phyloP scores from a whole-genome alignment of 106 monocot species.

The Dendrobium chrysotoxum region DNA sequence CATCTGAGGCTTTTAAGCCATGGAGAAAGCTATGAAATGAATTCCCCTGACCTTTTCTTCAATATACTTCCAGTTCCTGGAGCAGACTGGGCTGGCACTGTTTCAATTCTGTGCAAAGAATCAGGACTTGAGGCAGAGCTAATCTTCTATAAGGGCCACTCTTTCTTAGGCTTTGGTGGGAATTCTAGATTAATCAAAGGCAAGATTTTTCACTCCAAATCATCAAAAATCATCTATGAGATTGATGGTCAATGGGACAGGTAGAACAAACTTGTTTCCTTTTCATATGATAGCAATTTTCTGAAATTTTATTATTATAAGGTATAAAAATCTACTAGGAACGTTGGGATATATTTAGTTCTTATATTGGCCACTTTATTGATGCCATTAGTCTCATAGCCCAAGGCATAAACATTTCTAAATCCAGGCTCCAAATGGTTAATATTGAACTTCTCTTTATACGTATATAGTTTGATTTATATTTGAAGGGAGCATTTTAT shows the following conservation, averaged over 20 bases:
- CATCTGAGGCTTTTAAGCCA: slow-evolving; percentile 41
- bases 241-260: slow-evolving; percentile 84
- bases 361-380: too few relatives aligned
- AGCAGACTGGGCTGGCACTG: slow-evolving; percentile 62
- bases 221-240: slow-evolving; percentile 49
- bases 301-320: slow-evolving; percentile 18
- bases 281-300: slow-evolving; percentile 28
- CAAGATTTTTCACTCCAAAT: slow-evolving; percentile 40
- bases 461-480: too few relatives aligned
- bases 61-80: slow-evolving; percentile 57
- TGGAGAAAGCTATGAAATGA: slow-evolving; percentile 72
- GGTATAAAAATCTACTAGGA: too few relatives aligned
- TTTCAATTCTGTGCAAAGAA: slow-evolving; percentile 53
- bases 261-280: slow-evolving; percentile 15
- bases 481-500: too few relatives aligned
- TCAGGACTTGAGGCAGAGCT: slow-evolving; percentile 65
- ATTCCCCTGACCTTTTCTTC: slow-evolving; percentile 65
- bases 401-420: too few relatives aligned
- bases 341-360: too few relatives aligned
- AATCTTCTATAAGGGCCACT: slow-evolving; percentile 37
- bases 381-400: too few relatives aligned
- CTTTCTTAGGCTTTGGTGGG: slow-evolving; percentile 72
- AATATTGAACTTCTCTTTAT: too few relatives aligned
- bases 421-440: too few relatives aligned
- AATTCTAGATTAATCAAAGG: slow-evolving; percentile 61